Evolutionary conservation across 495 filamentous ascomycete genomes (phyloP).

Genomic region (Neurospora intermedia): DNA sequence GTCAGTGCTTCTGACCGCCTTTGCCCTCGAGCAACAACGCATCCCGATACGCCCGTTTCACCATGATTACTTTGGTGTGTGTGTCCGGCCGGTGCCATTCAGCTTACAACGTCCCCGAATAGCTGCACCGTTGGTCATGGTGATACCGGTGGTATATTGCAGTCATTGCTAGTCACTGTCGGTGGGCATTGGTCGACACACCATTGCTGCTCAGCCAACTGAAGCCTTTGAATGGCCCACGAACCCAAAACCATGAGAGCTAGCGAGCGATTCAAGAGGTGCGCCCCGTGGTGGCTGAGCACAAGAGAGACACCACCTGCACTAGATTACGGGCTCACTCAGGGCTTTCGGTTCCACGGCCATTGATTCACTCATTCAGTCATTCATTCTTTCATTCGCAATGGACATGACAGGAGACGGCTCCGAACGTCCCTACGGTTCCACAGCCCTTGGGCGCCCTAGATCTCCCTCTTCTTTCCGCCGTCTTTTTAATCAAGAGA

Average conservation of each 20-base stretch:
- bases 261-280: not conserved
- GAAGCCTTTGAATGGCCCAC: not conserved
- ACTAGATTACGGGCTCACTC: not conserved
- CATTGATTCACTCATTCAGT: not conserved
- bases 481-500: not conserved
- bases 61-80: not conserved
- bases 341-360: not conserved
- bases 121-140: not conserved
- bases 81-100: not conserved
- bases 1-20: not conserved
- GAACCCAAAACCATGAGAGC: not conserved
- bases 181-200: not conserved
- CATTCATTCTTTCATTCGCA: not conserved
- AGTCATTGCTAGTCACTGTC: not conserved
- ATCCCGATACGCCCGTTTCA: slow-evolving; percentile 1
- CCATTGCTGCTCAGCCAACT: not conserved
- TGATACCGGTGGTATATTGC: not conserved
- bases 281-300: not conserved
- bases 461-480: not conserved
- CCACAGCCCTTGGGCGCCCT: not conserved
- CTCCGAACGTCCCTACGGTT: not conserved
- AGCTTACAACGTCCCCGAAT: not conserved
- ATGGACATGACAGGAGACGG: not conserved
- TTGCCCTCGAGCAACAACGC: slow-evolving; percentile 8
- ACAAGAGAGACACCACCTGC: not conserved